Base-by-base conservation (phyloP, 306 rosid species). In the Medicago ruthenica region DNA sequence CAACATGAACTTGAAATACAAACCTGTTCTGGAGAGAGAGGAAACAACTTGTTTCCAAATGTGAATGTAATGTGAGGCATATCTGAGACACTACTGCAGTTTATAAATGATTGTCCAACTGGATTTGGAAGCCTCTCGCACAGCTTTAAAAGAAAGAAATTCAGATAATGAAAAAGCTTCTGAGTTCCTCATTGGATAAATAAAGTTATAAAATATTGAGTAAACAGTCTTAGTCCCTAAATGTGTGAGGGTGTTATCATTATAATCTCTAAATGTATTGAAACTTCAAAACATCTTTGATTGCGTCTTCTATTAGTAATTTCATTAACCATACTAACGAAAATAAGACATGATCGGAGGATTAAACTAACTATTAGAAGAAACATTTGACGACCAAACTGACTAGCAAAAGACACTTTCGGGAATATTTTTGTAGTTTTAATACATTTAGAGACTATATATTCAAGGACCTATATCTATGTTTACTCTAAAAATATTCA, bases 51-150 rank as follows among this genome's bases (percentile, higher is more conserved):
- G 85, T 89, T 83, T 78, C 86, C 92, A 69, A 91, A 84, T 0
- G 73, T 80, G 78, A 91, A 89, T 53, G 91, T 69, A 45, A 91
- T 57, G 67, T 78, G 37, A 14, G 97, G 97, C 89, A 89, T 61
- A 70, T 71, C 18, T 11, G 86, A 79, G 63, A 87, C 47, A 7
- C 36, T 63, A 10, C 85, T 71, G 60, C 97, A 91, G 85, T 87
- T 44, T 77, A 89, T 70, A 63, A 84, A 87, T 31, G 93, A 86
- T 12, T 83, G 85, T 83, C 85, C 85, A 1, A 58, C 22, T 0
- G 92, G 93, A 86, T 86, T 83, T 4, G 97, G 97, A 48, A 91
- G 90, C 87, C 69, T 87, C 81, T 89, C 94, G 18, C 97, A 91
- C 68, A 91, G 60, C 94, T 91, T 75, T 63, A 65, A n/a, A 75